Evolutionary conservation across 176 grass and related monocot genomes (phyloP), one percentile per base, ranked within the genome.

Genomic region (Poa annua): DNA sequence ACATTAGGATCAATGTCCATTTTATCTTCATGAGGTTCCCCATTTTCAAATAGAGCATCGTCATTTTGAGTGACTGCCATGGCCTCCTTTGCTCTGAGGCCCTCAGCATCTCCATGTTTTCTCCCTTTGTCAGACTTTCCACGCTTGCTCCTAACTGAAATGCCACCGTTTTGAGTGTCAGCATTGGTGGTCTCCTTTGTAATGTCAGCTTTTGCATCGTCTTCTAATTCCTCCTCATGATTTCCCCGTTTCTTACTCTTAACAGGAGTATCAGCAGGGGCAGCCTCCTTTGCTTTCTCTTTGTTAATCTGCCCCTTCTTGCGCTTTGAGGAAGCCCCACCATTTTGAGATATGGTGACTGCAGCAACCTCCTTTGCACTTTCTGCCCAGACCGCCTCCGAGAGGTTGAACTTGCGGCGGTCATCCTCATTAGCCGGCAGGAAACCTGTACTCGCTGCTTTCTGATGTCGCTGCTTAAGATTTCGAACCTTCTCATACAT

Each of bases 371-470:
- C n/a, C n/a, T n/a, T n/a, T n/a, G n/a, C n/a, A n/a, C n/a, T n/a
- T n/a, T 77, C 45, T 45, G 83, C 88, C 88, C 88, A 89, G n/a
- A 82, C 15, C 38, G n/a, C 55, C 76, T n/a, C n/a, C n/a, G n/a
- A n/a, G n/a, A n/a, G n/a, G n/a, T n/a, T n/a, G n/a, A n/a, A n/a
- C n/a, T n/a, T n/a, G n/a, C n/a, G n/a, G n/a, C n/a, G n/a, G n/a
- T n/a, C n/a, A n/a, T n/a, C n/a, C n/a, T n/a, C n/a, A n/a, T n/a
- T n/a, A n/a, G n/a, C n/a, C n/a, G n/a, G n/a, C n/a, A n/a, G n/a
- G n/a, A n/a, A n/a, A n/a, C n/a, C n/a, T n/a, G n/a, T n/a, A n/a
- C n/a, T n/a, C n/a, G n/a, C n/a, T n/a, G n/a, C n/a, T n/a, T n/a
- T n/a, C n/a, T n/a, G n/a, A n/a, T n/a, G n/a, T n/a, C n/a, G n/a